Conservation (phyloP, 2,329 filamentous ascomycete species). For the Alternaria viburni region DNA sequence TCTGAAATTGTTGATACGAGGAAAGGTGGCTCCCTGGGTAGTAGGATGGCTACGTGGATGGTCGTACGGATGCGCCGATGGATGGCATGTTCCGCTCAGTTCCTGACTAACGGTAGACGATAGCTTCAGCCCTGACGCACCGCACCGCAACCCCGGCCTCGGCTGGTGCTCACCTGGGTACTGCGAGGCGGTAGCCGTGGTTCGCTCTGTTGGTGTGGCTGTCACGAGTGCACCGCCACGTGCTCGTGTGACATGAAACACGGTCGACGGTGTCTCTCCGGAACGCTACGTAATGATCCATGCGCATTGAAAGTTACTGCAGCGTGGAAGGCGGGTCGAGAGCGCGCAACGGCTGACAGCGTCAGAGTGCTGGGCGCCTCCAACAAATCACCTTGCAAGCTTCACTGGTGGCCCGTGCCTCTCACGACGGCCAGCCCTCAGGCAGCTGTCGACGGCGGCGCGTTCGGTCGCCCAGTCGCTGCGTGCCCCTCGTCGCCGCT, state of each 20-base stretch:
- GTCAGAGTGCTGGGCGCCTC: neutral
- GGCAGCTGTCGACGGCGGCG: constrained; percentile 8
- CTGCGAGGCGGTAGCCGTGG: neutral
- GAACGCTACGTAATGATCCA: neutral
- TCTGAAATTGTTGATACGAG: neutral
- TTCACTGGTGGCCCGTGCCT: constrained; percentile 4
- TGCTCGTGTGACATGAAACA: constrained; percentile 8
- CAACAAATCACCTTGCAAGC: constrained; percentile 9
- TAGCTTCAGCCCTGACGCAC: neutral
- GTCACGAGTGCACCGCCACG: constrained; percentile 9
- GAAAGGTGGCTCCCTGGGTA: neutral
- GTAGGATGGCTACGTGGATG: neutral
- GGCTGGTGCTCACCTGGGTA: neutral
- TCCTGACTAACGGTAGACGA: neutral
- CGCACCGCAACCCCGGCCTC: neutral
- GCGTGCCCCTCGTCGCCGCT: constrained; percentile 4
- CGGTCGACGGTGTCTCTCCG: neutral
- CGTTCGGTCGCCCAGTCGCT: neutral
- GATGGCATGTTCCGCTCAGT: neutral
- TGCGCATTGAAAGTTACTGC: neutral
- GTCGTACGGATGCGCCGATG: neutral
- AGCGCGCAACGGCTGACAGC: constrained; percentile 8
- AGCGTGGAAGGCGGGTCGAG: neutral
- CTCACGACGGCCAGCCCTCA: constrained; percentile 4
- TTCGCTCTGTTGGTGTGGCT: neutral